phyloP scores from a whole-genome alignment of 2,329 filamentous ascomycete species.

The Clarireedia hainanense region DNA sequence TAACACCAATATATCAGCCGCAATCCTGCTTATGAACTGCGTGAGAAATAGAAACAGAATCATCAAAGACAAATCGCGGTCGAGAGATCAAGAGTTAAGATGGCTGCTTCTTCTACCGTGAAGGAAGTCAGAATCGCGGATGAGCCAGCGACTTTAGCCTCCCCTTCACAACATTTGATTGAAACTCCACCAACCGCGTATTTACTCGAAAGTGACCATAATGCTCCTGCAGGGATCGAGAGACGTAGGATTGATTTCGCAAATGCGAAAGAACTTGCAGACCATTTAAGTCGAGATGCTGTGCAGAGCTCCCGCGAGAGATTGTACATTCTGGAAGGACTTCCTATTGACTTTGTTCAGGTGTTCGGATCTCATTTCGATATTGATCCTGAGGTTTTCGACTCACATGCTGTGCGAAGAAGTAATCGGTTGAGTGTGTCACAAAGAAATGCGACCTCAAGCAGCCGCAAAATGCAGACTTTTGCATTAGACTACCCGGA shows the following conservation, averaged over 20 bases:
- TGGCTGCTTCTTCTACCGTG: background rate
- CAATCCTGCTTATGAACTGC: too few species aligned
- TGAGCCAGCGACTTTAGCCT: background rate
- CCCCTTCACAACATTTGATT: background rate
- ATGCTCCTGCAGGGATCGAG: too few species aligned
- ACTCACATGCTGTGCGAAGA: background rate
- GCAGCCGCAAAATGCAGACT: background rate
- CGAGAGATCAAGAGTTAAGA: background rate
- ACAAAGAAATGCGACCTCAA: background rate
- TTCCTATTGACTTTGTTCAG: background rate
- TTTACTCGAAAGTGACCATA: background rate
- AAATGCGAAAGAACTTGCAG: background rate
- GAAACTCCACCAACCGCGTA: background rate
- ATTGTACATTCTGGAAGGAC: background rate
- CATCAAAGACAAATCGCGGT: background rate
- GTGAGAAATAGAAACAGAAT: background rate
- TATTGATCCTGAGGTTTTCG: background rate
- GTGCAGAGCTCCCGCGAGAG: background rate
- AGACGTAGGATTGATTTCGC: background rate
- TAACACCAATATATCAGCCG: too few species aligned
- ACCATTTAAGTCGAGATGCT: background rate
- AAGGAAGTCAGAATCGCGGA: background rate
- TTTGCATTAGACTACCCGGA: conserved; percentile 1
- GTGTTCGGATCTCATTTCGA: background rate
- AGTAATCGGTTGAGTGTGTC: background rate